Evolutionary conservation across 2,329 filamentous ascomycete species (phyloP).

Genomic region (Chaetomium globosum): DNA sequence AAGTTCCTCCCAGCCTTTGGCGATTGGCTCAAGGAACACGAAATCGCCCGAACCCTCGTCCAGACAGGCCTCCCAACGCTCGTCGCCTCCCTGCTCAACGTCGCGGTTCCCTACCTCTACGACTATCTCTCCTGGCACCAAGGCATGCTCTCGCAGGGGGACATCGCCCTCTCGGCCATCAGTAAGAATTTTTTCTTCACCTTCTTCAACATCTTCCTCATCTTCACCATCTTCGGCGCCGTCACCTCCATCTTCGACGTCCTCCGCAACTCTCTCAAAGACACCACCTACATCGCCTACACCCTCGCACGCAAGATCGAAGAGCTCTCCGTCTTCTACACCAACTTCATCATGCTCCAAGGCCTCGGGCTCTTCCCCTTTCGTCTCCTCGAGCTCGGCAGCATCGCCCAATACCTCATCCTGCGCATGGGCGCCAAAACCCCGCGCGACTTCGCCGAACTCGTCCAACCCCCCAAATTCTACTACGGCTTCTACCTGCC

Average conservation of each 20-base stretch:
- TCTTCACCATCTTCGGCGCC: conserved; percentile 87
- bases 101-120: conserved; percentile 90
- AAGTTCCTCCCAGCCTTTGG: conserved; percentile 72
- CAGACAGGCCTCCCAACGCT: conserved; percentile 86
- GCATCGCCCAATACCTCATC: conserved; percentile 80
- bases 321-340: conserved; percentile 79
- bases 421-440: conserved; percentile 78
- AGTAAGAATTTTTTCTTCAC: conserved; percentile 99
- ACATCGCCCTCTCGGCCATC: conserved; percentile 90
- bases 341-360: conserved; percentile 91
- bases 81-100: conserved; percentile 81
- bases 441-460: conserved; percentile 82
- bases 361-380: conserved; percentile 93
- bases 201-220: conserved; percentile 97
- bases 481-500: conserved; percentile 96
- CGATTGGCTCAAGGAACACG: conserved; percentile 66
- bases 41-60: conserved; percentile 73
- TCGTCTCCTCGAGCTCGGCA: conserved; percentile 85
- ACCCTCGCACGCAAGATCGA: conserved; percentile 76
- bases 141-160: conserved; percentile 92
- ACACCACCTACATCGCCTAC: conserved; percentile 76
- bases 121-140: conserved; percentile 89
- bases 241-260: conserved; percentile 74
- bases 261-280: conserved; percentile 72
- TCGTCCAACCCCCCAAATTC: conserved; percentile 81